phyloP scores from a whole-genome alignment of 495 filamentous ascomycete species.

The Xylaria longipes region DNA sequence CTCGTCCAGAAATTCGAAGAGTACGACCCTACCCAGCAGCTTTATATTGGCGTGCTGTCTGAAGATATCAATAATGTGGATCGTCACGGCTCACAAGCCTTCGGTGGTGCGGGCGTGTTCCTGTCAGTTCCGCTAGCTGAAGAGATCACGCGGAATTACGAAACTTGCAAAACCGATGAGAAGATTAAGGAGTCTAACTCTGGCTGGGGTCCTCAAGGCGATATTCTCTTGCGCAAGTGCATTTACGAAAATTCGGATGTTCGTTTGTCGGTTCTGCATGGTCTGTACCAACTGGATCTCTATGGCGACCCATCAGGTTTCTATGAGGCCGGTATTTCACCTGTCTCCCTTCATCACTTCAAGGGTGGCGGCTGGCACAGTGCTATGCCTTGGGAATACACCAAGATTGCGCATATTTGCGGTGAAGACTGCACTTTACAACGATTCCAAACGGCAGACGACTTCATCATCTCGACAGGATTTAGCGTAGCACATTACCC shows the following conservation, averaged over 20 bases:
- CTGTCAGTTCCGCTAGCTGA: conserved; percentile 68
- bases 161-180: conserved; percentile 56
- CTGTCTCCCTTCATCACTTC: conserved; percentile 72
- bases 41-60: conserved; percentile 72
- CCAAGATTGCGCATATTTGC: conserved; percentile 66
- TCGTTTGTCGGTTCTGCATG: conserved; percentile 64
- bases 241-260: conserved; percentile 69
- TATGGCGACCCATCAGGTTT: conserved; percentile 70
- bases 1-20: conserved; percentile 55
- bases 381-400: conserved; percentile 67
- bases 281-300: conserved; percentile 72
- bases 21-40: conserved; percentile 62
- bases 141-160: conserved; percentile 64
- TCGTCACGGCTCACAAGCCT: conserved; percentile 72
- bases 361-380: conserved; percentile 58
- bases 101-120: conserved; percentile 76
- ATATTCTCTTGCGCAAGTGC: conserved; percentile 71
- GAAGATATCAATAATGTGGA: conserved; percentile 73
- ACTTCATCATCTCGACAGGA: conserved; percentile 69
- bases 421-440: conserved; percentile 70
- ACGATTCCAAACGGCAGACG: conserved; percentile 68
- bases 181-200: conserved; percentile 60
- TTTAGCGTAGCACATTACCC: conserved; percentile 71
- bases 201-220: conserved; percentile 63
- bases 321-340: conserved; percentile 70